phyloP scores from a whole-genome alignment of 208 protist genomes.

The Acanthamoeba healyi region DNA sequence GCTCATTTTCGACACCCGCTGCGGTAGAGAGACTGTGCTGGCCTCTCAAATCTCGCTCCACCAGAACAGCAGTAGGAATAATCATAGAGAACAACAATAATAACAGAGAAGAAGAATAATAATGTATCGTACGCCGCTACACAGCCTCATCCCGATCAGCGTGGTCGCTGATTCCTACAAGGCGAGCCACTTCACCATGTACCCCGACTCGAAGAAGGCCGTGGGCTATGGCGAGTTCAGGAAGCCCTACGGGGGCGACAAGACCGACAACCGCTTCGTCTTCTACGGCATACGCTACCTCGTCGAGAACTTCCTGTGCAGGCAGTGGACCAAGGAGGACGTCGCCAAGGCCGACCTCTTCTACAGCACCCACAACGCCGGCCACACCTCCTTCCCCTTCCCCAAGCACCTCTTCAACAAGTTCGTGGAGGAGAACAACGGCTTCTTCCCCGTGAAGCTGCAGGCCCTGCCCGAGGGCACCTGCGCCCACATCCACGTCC shows the following conservation, averaged over 20 bases:
- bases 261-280: slow-evolving; percentile 79
- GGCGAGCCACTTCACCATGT: slow-evolving; percentile 69
- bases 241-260: slow-evolving; percentile 70
- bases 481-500: slow-evolving; percentile 79
- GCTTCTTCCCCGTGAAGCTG: slow-evolving; percentile 72
- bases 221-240: slow-evolving; percentile 82
- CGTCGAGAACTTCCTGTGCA: slow-evolving; percentile 77
- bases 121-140: not conserved
- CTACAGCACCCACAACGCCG: slow-evolving; percentile 80
- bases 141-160: slow-evolving; percentile 45
- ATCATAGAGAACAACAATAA: not conserved
- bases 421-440: slow-evolving; percentile 81
- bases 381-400: slow-evolving; percentile 76
- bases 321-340: slow-evolving; percentile 77
- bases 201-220: slow-evolving; percentile 53
- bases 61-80: too few species aligned
- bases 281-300: slow-evolving; percentile 81
- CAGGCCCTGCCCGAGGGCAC: slow-evolving; percentile 79
- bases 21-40: too few species aligned
- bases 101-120: not conserved
- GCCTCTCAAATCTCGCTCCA: too few species aligned
- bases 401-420: slow-evolving; percentile 79
- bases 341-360: slow-evolving; percentile 75
- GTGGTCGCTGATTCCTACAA: slow-evolving; percentile 69
- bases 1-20: too few species aligned